Base-by-base conservation (phyloP, 2,329 filamentous ascomycete species). In the Calonectria montana region DNA sequence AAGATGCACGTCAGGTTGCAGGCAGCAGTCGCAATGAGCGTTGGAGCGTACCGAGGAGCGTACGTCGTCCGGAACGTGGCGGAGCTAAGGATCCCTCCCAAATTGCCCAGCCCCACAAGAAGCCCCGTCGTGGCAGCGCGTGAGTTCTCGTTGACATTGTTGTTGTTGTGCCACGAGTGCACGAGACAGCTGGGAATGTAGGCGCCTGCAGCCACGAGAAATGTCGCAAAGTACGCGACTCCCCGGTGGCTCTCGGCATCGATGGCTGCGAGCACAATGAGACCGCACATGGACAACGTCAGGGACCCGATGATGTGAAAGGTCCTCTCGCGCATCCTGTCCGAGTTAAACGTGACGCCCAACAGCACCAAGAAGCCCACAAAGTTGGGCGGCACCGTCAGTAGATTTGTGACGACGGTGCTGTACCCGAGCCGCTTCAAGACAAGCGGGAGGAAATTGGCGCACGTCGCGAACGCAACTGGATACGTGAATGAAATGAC, bases 121-220 rank as follows among this genome's bases (percentile, higher is more conserved):
- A 88, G 77, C 0, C 84, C 87, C 1, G 86, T 88, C 12, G 84
- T 87, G 0, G 86, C 86, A 6, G 87, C 87, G 0, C 87, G 83
- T 0, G 74, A 78, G 29, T 79, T 88, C 78, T 90, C 87, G 27
- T 86, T 84, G 9, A 87, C 78, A 48, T 87, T 88, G 75, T 89
- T 89, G 72, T 88, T 89, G 68, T 88, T 88, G 70, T 88, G 83
- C 87, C 87, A 88, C 1, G 83, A 82, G 71, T 88, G 83, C 5
- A 88, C 83, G n/a, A 89, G 78, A 65, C 84, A 85, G 4, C 83
- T 84, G 0, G 86, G 84, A 16, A 87, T 86, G 73, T 87, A 88
- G 1, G 86, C 82, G 25, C 84, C 84, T 0, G 80, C 75, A 2
- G 85, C 84, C 65, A 89, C 80, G 3, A 89, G 79, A 69, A 88